Evolutionary conservation across 257 asterid genomes (phyloP), one percentile per base, ranked within the genome.

Genomic region (Petunia secreta): DNA sequence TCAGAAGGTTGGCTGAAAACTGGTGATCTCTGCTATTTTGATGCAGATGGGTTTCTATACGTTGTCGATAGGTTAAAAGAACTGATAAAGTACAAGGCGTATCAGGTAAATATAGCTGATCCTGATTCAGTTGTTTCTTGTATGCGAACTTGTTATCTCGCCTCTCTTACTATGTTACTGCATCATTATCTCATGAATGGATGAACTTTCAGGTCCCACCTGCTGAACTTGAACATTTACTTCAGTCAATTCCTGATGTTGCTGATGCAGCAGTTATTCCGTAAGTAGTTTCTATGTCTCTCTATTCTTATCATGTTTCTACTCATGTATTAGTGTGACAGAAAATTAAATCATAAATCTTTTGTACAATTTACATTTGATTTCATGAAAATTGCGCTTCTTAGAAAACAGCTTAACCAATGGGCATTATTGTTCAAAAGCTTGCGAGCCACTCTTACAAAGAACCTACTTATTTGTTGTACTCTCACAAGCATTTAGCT

Each of bases 211-310:
- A 95, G 99, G 99, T 95, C 79, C 97, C 99, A 50, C 99, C 99
- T 5, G 98, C 93, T 6, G 99, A 95, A 79, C 87, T 95, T 83
- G 99, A 95, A 82, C 97, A 94, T 58, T 55, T 95, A 73, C 99
- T 95, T 83, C 96, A 85, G 63, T 91, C 97, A 9, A 81, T 91
- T 62, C 98, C 98, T 44, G 93, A 90, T 53, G 82, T 96, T 68
- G 91, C 92, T 59, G 99, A 95, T 87, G 98, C 98, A 68, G 99
- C 99, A 39, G 98, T 95, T 58, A 87, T 95, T 78, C 99, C 98
- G 99, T 95, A 92, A 82, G 98, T 83, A 68, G 48, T 73, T 50
- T 9, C 13, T 62, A 8, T n/a, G 43, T 48, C 53, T 44, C 25
- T 38, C 46, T 58, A 34, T 73, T 58, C 65, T 34, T 15, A 14